A percentile compares a stretch with the other conserved stretches of the same genome.
phyloP scores from a whole-genome alignment of 176 grass and related monocot genomes.

The Bolboschoenus planiculmis region DNA sequence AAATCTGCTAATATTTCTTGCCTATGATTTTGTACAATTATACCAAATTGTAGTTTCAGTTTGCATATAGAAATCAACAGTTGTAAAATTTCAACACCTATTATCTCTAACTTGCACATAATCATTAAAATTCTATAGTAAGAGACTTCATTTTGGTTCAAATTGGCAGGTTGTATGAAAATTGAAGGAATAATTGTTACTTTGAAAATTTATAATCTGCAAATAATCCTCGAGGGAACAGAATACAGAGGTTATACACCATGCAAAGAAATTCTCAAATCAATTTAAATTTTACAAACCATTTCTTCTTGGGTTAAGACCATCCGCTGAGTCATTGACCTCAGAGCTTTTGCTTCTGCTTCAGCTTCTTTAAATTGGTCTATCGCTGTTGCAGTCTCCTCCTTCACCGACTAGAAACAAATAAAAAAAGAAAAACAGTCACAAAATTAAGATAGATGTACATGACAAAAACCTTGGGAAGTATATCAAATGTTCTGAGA shows the following conservation, averaged over 20 bases:
- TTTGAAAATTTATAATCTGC: neutral
- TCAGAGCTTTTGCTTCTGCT: conserved; percentile 66
- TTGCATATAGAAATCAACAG: neutral
- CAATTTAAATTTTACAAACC: conserved; percentile 39
- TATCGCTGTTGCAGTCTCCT: conserved; percentile 51
- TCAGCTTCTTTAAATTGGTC: conserved; percentile 76
- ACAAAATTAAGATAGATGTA: neutral
- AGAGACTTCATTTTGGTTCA: neutral
- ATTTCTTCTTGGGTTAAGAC: conserved; percentile 93
- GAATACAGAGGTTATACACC: neutral
- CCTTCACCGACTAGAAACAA: conserved; percentile 55
- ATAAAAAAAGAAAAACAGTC: neutral
- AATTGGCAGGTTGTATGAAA: neutral
- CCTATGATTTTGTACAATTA: neutral
- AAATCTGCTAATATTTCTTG: neutral
- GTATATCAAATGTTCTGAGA: neutral
- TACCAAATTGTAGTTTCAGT: neutral
- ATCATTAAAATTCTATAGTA: neutral
- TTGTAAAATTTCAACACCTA: neutral
- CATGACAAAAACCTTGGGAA: neutral
- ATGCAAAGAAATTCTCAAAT: conserved; percentile 28
- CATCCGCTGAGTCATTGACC: conserved; percentile 93
- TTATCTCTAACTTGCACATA: neutral
- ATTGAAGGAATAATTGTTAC: neutral
- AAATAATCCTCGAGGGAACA: neutral